Conservation (phyloP, 768 basidiomycete genomes). For the Mycena chlorophos region DNA sequence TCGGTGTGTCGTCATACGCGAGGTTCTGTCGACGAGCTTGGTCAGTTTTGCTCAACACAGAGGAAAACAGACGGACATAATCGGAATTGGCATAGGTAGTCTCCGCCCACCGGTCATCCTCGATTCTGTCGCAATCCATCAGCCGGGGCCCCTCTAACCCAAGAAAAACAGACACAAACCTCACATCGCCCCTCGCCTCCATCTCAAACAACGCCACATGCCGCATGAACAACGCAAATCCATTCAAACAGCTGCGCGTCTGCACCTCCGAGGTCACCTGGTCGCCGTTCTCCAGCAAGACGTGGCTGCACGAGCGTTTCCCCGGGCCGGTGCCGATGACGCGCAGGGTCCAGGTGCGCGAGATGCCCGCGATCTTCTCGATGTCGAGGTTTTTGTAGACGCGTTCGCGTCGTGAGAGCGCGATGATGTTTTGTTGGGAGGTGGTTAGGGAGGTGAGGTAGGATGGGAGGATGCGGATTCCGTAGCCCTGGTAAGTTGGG, state of each 20-base stretch:
- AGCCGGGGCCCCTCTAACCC: neutral
- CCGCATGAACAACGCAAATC: constrained; percentile 14
- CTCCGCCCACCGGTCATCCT: neutral
- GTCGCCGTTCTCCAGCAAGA: constrained; percentile 10
- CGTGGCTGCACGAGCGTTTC: neutral
- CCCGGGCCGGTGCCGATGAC: neutral
- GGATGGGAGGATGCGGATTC: constrained; percentile 4
- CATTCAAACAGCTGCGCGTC: constrained; percentile 7
- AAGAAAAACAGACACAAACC: neutral
- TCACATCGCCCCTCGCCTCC: neutral
- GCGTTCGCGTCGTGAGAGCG: neutral
- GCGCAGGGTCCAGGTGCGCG: constrained; percentile 1
- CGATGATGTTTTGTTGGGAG: neutral
- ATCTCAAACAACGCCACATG: constrained; percentile 13
- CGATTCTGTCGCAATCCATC: neutral
- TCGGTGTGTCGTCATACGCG: constrained; percentile 4
- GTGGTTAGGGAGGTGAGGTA: neutral
- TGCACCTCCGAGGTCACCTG: constrained; percentile 9
- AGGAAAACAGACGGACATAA: neutral
- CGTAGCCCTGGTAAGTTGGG: neutral
- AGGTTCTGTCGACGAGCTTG: neutral
- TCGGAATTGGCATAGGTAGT: neutral
- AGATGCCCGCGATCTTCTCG: constrained; percentile 1
- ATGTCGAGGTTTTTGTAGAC: constrained; percentile 1
- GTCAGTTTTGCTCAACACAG: neutral